Evolutionary conservation across 441 rosid genomes (phyloP).

Genomic region (Erysimum pusillum): DNA sequence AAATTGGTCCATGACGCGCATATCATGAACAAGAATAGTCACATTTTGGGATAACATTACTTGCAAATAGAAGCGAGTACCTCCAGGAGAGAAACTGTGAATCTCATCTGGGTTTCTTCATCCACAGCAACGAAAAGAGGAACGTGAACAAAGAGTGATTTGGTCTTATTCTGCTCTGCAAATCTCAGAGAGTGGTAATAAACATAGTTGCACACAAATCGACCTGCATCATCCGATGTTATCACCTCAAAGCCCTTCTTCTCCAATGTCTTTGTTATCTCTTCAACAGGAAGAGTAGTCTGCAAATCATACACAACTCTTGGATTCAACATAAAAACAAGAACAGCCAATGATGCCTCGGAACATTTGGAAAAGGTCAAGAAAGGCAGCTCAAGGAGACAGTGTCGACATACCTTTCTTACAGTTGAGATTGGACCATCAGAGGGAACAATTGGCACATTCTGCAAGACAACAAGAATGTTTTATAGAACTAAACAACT

Average conservation of each 20-base stretch:
- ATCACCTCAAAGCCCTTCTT: slow-evolving; percentile 84
- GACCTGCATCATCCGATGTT: slow-evolving; percentile 91
- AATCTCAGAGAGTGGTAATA: slow-evolving; percentile 93
- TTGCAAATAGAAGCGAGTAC: slow-evolving; percentile 73
- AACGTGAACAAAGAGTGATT: slow-evolving; percentile 90
- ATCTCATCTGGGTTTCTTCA: slow-evolving; percentile 91
- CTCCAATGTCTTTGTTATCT: slow-evolving; percentile 66
- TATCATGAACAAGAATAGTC: slow-evolving; percentile 37
- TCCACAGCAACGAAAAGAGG: slow-evolving; percentile 90
- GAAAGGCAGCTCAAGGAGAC: no score
- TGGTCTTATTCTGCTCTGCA: slow-evolving; percentile 79
- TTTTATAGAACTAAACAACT: slow-evolving; percentile 31
- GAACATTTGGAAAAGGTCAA: no score
- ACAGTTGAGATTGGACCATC: slow-evolving; percentile 80
- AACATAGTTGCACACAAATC: slow-evolving; percentile 95
- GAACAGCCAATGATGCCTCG: background rate
- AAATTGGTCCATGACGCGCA: slow-evolving; percentile 33
- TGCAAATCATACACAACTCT: slow-evolving; percentile 49
- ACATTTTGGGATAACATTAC: slow-evolving; percentile 47
- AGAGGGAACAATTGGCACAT: slow-evolving; percentile 74
- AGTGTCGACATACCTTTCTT: slow-evolving; percentile 66
- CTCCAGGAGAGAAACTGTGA: slow-evolving; percentile 87
- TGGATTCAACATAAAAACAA: slow-evolving; percentile 1
- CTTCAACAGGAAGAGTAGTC: slow-evolving; percentile 84
- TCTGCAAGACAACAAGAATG: slow-evolving; percentile 61